A percentile compares a stretch with the other conserved stretches of the same genome.
Conservation (phyloP, 1,284 basidiomycete genomes). For the Psilocybe mexicana region DNA sequence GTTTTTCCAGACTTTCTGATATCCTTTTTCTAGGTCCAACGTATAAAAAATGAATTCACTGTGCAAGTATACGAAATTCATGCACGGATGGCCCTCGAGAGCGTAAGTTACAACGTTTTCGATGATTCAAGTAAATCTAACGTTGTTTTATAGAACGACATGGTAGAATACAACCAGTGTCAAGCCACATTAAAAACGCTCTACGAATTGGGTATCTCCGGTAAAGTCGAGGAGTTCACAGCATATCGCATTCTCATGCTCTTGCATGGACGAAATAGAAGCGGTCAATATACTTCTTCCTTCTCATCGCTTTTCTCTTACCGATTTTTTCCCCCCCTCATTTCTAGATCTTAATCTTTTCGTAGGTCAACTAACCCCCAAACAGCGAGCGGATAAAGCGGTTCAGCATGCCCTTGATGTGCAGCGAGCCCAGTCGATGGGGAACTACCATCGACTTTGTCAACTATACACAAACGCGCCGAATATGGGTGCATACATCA, state of each 20-base stretch:
- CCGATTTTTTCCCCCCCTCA: conserved; percentile 14
- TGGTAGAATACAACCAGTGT: conserved; percentile 99
- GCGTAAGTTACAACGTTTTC: conserved; percentile 17
- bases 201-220: conserved; percentile 91
- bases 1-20: conserved; percentile 12
- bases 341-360: conserved; percentile 87
- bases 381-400: conserved; percentile 79
- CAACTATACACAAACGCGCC: conserved; percentile 83
- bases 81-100: conserved; percentile 81
- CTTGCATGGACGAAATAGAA: conserved; percentile 90
- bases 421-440: conserved; percentile 85
- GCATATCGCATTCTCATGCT: conserved; percentile 98
- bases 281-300: conserved; percentile 54
- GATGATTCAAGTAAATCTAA: conserved; percentile 1
- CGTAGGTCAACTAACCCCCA: conserved; percentile 92
- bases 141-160: conserved; percentile 68
- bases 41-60: conserved; percentile 98
- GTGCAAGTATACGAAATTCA: conserved; percentile 98
- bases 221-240: conserved; percentile 92
- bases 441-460: conserved; percentile 95
- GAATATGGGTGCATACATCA: conserved; percentile 98
- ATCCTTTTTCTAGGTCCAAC: conserved; percentile 77
- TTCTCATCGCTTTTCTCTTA: conserved; percentile 8
- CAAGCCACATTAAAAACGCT: conserved; percentile 89
- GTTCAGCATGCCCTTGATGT: conserved; percentile 91